Evolutionary conservation across 2,329 filamentous ascomycete genomes (phyloP), one percentile per base, ranked within the genome.

Genomic region (Helicocarpus griseus): DNA sequence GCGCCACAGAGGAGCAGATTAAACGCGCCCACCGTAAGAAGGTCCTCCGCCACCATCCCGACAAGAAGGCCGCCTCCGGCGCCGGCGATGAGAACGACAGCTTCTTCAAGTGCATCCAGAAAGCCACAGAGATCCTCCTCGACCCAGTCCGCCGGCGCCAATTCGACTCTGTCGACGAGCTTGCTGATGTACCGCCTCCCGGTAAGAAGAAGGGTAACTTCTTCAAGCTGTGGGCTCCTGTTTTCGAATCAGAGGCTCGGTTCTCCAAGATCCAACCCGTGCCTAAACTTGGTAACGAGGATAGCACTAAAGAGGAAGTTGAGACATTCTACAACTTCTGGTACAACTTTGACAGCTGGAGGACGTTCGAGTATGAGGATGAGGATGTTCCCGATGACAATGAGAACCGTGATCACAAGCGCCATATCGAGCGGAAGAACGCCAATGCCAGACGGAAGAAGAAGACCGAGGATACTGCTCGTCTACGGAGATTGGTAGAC

Each of bases 81-180:
- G 80, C 82, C 63, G 80, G 82, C 61, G 90, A 97, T 64, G 91
- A 75, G 63, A 72, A 96, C 72, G 93, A 98, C 72, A 88, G 87
- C 70, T 98, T 98, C 79, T 98, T 98, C 86, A 98, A 98, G 81
- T 98, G 94, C 73, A 98, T 98, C 71, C 94, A 98, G 71, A 96
- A 96, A 73, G 93, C 93, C 53, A 91, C 86, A 63, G 93, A 98
- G 65, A 80, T 97, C 49, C 86, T 98, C 17, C 81, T 89, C 51
- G 93, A 98, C 75, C 93, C 93, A 48, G 78, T 84, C 69, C 94
- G 89, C 76, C 87, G 93, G 56, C 85, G 90, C 53, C 93, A 98
- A 74, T 98, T 86, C 74, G 93, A 98, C 73, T 95, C 89, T 2
- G 90, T 97, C 55, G 93, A 98, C 65, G 90, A 96, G 73, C 83